Percentiles rank a stretch among this genome's conserved stretches.
phyloP scores from a whole-genome alignment of 345 rosid species.

The Stellera chamaejasme region DNA sequence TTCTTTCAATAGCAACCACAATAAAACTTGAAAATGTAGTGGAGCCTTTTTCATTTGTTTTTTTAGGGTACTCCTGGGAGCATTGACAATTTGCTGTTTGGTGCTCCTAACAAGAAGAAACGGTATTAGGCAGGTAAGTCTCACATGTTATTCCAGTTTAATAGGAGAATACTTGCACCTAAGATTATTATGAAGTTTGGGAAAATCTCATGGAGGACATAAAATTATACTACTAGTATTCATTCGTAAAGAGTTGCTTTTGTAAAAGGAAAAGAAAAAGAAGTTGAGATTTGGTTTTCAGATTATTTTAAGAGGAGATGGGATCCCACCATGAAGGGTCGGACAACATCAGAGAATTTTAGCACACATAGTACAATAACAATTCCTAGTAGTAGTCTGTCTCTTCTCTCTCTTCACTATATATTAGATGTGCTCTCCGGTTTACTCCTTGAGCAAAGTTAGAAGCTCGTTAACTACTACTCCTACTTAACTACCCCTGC shows the following conservation, averaged over 20 bases:
- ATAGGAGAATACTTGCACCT: conserved; percentile 8
- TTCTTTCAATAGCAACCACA: conserved; percentile 20
- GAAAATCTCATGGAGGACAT: conserved; percentile 11
- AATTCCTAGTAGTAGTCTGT: conserved; percentile 18
- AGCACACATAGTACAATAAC: conserved; percentile 18
- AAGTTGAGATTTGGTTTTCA: conserved; percentile 18
- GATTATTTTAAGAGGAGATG: conserved; percentile 30
- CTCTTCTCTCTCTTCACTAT: conserved; percentile 22
- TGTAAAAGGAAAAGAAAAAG: conserved; percentile 13
- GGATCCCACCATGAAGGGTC: conserved; percentile 32
- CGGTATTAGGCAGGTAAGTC: not conserved
- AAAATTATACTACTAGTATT: not conserved
- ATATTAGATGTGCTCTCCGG: conserved; percentile 36
- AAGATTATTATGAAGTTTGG: conserved; percentile 1
- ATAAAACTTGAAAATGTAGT: conserved; percentile 14
- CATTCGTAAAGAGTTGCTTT: not conserved
- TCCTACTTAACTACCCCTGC: conserved; percentile 14
- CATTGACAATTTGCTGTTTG: too few species aligned
- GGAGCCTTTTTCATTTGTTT: conserved; percentile 1
- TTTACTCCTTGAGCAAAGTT: conserved; percentile 42
- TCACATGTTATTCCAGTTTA: conserved; percentile 9
- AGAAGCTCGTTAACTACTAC: conserved; percentile 23
- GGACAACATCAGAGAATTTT: conserved; percentile 13
- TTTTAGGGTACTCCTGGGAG: too few species aligned
- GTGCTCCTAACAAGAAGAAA: not conserved